Base-by-base conservation (phyloP, 495 filamentous ascomycete genomes). In the Aspergillus leporis region DNA sequence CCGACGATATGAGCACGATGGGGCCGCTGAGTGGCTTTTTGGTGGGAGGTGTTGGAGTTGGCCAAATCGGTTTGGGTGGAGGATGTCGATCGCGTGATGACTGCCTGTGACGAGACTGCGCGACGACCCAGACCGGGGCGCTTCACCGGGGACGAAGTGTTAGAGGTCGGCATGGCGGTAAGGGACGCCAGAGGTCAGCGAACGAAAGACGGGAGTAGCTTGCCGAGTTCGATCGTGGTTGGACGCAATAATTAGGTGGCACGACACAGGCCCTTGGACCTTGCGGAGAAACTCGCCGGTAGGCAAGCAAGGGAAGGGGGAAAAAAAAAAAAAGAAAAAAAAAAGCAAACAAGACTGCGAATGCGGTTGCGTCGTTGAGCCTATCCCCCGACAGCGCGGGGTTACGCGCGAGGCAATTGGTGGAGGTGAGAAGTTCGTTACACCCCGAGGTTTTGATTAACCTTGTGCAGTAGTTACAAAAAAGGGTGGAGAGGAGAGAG, bases 101-200 rank as follows among this genome's bases (percentile, higher is more conserved):
- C 72, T 45, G 75, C 75, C 67, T 80, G 72, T 40, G 77, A 80
- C 56, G 77, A 80, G 43, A 78, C 72, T 23, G 77, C 76, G 61
- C 77, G 77, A 59, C 75, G 75, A 65, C 69, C 75, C 62, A 80
- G 67, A 54, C 70, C 77, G 45, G 77, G 77, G 65, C 77, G 76
- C 70, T 78, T 80, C 55, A 75, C 73, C 34, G 77, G 75, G 54
- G 77, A 78, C 16, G 75, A 69, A n/a, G 70, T 73, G 63, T 67
- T 76, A 32, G 67, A 68, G 40, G 61, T 69, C 60, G 74, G 74
- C 74, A 77, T 77, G 66, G 70, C 69, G 38, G 38, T 41, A 41
- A 41, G 38, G 38, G 32, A 36, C 32, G 13, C 32, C 6, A 28
- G 34, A 41, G 25, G 41, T 32, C 21, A 25, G 21, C 52, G 19